These are phyloP conservation scores for Colletotrichum tropicale DNA, from an alignment of 2,329 filamentous ascomycete species.

Conservation along the genomic window DNA sequence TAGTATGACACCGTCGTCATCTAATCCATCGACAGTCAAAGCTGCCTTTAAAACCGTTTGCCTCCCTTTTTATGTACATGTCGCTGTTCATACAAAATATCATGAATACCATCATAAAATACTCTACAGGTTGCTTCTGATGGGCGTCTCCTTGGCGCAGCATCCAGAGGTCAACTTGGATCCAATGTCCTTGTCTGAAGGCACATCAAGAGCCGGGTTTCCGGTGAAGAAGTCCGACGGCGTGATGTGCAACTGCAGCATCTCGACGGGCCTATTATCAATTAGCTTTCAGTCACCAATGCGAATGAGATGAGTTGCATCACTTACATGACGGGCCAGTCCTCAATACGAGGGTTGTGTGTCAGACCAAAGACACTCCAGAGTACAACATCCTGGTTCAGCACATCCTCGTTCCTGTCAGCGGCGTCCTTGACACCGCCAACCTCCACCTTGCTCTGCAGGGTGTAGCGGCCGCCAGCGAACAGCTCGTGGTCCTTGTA, in stretches of 20 bases:
- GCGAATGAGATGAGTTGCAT: neutral
- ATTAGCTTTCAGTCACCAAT: neutral
- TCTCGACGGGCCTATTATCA: slow-evolving; percentile 55
- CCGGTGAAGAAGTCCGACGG: slow-evolving; percentile 53
- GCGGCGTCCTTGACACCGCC: slow-evolving; percentile 25
- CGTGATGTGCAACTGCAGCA: slow-evolving; percentile 46
- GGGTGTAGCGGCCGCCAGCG: slow-evolving; percentile 31
- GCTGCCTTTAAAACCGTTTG: neutral
- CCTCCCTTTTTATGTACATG: neutral
- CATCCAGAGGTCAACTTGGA: slow-evolving; percentile 20
- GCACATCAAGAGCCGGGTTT: slow-evolving; percentile 52
- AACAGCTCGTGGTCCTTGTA: slow-evolving; percentile 33
- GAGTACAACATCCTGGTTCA: slow-evolving; percentile 51
- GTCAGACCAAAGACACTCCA: slow-evolving; percentile 57
- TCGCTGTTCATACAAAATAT: neutral
- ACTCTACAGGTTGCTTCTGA: slow-evolving; percentile 4
- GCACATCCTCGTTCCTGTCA: slow-evolving; percentile 49
- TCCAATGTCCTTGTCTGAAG: slow-evolving; percentile 34
- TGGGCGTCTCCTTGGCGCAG: neutral
- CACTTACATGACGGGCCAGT: slow-evolving; percentile 64
- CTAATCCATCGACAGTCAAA: neutral
- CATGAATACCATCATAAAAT: neutral
- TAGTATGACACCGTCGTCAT: neutral
- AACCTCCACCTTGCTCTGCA: slow-evolving; percentile 35
- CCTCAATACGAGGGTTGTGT: slow-evolving; percentile 60